Base-by-base conservation (phyloP, 306 rosid species). In the Mucuna pruriens region DNA sequence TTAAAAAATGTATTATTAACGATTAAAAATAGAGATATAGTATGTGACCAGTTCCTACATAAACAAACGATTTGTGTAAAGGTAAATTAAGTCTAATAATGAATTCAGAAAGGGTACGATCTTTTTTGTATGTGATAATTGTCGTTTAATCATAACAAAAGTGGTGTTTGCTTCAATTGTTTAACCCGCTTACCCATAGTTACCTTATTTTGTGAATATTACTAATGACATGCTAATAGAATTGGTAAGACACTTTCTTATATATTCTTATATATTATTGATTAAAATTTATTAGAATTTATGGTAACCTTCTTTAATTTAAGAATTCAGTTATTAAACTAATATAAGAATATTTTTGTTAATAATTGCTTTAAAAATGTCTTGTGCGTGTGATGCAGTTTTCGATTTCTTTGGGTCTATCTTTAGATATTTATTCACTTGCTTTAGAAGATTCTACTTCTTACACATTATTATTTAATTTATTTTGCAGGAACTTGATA, bases 401-500 rank as follows among this genome's bases (percentile, higher is more conserved):
- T 78, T 13, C 10, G 15, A 34, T 20, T 57, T 13, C 65, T 11
- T 60, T 49, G 44, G 19, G 10, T 10, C 7, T 54, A 55, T 15
- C 17, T 67, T 49, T 77, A 46, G 26, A 67, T 38, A 23, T 25
- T 40, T 17, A 26, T 57, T 54, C 26, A 26, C 22, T n/a, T 49
- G n/a, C 39, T 22, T 9, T 5, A 40, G 34, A 61, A 49, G 10
- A 63, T 22, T 19, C 13, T 67, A 31, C 48, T 67, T 16, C 75
- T 75, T 42, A 60, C 52, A 36, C 58, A 8, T 51, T 36, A 8
- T 51, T 36, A 3, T 9, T 36, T 15, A 16, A 38, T 46, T 51
- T n/a, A 48, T 70, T 64, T 20, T 49, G 78, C 86, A 83, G 89
- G 83, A 75, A 33, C 40, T 69, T 78, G 40, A 26, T 67, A 5